Conservation (phyloP, 768 basidiomycete genomes). For the Hirschioporus abietinus region DNA sequence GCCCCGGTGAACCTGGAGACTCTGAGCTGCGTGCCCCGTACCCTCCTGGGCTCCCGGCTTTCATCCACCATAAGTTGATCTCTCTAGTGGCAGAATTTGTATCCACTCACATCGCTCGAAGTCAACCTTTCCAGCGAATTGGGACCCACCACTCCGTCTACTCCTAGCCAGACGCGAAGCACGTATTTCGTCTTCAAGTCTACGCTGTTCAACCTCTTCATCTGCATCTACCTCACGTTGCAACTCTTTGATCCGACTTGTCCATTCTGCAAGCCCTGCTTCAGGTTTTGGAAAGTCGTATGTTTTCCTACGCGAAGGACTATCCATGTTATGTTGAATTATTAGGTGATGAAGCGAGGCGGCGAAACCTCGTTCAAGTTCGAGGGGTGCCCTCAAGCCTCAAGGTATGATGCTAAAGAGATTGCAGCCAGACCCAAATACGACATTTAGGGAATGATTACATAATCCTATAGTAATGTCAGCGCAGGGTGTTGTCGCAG, state of each 20-base stretch:
- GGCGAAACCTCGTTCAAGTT: too few species aligned
- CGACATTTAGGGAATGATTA: too few species aligned
- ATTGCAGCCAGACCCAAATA: too few species aligned
- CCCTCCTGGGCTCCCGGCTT: slow-evolving; percentile 1
- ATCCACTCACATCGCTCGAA: slow-evolving; percentile 1
- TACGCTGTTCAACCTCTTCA: slow-evolving; percentile 70
- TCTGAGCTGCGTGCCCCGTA: not conserved
- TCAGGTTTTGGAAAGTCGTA: slow-evolving; percentile 39
- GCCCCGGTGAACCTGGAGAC: not conserved
- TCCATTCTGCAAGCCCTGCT: slow-evolving; percentile 73
- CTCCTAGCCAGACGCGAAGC: slow-evolving; percentile 41
- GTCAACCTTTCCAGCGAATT: slow-evolving; percentile 4
- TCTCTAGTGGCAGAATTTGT: not conserved
- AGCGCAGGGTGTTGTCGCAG: too few species aligned
- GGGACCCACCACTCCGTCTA: slow-evolving; percentile 34
- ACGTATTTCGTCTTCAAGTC: slow-evolving; percentile 53
- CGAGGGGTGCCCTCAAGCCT: too few species aligned
- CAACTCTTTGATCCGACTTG: slow-evolving; percentile 71
- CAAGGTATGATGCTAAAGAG: too few species aligned
- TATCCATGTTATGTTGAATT: slow-evolving; percentile 1
- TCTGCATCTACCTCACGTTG: slow-evolving; percentile 79
- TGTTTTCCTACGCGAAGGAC: slow-evolving; percentile 11
- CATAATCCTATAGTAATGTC: too few species aligned
- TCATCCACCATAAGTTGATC: not conserved
- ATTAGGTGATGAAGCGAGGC: not conserved